Evolutionary conservation across 257 asterid genomes (phyloP).

Genomic region (Capsicum chinense): DNA sequence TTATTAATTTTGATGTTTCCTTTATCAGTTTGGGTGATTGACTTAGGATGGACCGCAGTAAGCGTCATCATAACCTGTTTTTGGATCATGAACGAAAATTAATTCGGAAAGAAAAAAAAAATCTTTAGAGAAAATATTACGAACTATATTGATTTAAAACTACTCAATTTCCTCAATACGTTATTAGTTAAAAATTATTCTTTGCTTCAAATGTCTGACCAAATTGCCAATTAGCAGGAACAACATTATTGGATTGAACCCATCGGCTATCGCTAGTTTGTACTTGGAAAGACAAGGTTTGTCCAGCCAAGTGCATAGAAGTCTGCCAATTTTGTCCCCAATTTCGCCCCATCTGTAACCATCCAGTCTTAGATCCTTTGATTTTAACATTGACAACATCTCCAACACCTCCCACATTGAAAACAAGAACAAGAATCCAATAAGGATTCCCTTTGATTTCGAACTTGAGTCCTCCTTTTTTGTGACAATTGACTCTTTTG

Average conservation of each 20-base stretch:
- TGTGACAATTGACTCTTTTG: neutral
- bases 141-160: neutral
- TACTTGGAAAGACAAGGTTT: constrained; percentile 23
- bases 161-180: neutral
- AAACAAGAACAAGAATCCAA: constrained; percentile 39
- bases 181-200: neutral
- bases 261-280: neutral
- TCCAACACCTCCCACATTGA: constrained; percentile 55
- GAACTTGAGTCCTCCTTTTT: constrained; percentile 37
- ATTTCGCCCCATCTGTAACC: constrained; percentile 41
- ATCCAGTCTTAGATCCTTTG: constrained; percentile 31
- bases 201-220: constrained; percentile 5
- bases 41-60: no score
- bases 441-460: constrained; percentile 42
- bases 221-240: constrained; percentile 15
- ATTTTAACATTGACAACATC: constrained; percentile 39
- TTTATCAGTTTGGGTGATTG: no score
- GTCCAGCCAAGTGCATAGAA: neutral
- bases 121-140: neutral
- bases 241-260: constrained; percentile 21
- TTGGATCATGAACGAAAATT: neutral
- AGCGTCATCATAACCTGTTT: no score
- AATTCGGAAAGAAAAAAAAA: neutral
- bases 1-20: no score
- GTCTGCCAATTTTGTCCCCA: constrained; percentile 58